Evolutionary conservation across 2,329 filamentous ascomycete genomes (phyloP).

Genomic region (Coniochaeta sp.): DNA sequence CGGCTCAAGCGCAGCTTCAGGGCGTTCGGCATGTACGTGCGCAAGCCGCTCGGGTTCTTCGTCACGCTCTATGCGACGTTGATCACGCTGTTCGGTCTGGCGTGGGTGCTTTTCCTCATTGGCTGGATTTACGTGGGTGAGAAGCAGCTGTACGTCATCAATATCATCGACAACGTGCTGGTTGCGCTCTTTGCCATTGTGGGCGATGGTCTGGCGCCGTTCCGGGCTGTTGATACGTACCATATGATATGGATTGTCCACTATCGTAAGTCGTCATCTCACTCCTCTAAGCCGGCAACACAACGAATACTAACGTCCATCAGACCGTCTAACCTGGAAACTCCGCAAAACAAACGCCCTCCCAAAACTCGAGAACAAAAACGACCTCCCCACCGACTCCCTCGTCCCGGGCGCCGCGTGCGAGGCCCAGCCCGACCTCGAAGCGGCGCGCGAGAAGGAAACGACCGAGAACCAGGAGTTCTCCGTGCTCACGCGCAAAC

Average conservation of each 20-base stretch:
- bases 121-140: conserved; percentile 81
- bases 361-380: conserved; percentile 58
- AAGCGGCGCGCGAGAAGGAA: conserved; percentile 26
- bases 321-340: conserved; percentile 52
- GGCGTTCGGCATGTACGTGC: conserved; percentile 74
- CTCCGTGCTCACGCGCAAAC: conserved; percentile 56
- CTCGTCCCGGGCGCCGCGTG: neutral
- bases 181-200: conserved; percentile 66
- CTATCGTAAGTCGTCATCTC: conserved; percentile 51
- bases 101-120: conserved; percentile 88
- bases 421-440: conserved; percentile 23
- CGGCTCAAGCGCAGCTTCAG: conserved; percentile 73
- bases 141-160: conserved; percentile 60
- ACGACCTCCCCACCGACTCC: conserved; percentile 50
- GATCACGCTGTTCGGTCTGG: conserved; percentile 77
- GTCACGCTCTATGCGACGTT: conserved; percentile 77
- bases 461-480: conserved; percentile 39
- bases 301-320: conserved; percentile 10
- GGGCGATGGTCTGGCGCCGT: conserved; percentile 65
- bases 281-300: no score
- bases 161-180: conserved; percentile 64
- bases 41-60: conserved; percentile 70
- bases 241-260: conserved; percentile 79
- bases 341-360: conserved; percentile 54
- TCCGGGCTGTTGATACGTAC: conserved; percentile 75